A percentile compares a stretch with the other conserved stretches of the same genome.
These are phyloP conservation scores for Globisporangium iwayamae DNA, from an alignment of 352 stramenopile genomes.

Conservation along the genomic window DNA sequence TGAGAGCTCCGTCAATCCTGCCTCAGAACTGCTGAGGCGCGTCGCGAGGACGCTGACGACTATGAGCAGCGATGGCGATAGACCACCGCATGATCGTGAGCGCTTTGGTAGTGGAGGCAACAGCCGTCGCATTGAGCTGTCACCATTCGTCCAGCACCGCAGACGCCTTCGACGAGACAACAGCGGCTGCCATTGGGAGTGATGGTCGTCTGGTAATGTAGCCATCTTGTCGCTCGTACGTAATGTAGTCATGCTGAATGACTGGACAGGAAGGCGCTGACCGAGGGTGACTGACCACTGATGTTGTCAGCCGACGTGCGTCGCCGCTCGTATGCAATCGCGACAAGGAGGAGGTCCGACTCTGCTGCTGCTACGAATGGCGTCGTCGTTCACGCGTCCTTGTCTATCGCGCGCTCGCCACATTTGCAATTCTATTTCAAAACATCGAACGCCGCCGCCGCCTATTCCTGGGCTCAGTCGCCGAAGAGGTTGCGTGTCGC, in stretches of 20 bases:
- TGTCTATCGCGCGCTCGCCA: neutral
- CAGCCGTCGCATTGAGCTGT: neutral
- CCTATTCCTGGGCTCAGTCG: neutral
- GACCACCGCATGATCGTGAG: neutral
- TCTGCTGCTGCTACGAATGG: neutral
- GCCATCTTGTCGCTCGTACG: neutral
- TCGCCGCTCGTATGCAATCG: neutral
- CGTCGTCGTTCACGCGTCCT: neutral
- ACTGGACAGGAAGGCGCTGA: neutral
- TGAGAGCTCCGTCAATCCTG: conserved; percentile 7
- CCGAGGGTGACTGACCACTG: neutral
- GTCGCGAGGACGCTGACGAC: neutral
- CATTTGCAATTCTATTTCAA: conserved; percentile 3
- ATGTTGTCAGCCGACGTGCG: neutral
- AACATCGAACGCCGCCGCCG: neutral
- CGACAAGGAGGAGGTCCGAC: neutral
- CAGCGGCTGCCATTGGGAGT: neutral
- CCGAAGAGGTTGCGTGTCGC: neutral
- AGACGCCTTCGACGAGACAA: neutral
- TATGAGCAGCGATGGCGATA: neutral
- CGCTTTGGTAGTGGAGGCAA: neutral
- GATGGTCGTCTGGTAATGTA: neutral
- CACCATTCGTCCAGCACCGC: neutral
- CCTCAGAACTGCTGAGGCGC: neutral
- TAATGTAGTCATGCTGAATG: conserved; percentile 6